Evolutionary conservation across 1,284 basidiomycete genomes (phyloP), one percentile per base, ranked within the genome.

Genomic region (Porodaedalea pini): DNA sequence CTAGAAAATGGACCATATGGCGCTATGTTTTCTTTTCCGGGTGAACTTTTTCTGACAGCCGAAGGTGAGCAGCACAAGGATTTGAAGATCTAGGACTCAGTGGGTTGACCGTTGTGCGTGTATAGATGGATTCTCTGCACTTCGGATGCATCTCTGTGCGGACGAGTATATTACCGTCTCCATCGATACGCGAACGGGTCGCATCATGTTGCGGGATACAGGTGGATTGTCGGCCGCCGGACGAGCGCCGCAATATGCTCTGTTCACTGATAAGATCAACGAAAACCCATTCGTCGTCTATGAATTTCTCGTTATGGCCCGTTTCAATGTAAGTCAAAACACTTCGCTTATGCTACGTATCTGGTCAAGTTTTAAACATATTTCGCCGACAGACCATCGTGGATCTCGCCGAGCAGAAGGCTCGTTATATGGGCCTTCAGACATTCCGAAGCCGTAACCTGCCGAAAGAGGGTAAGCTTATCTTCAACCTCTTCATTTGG

Each of bases 401-500:
- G 37, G 85, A 88, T 51, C 74, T 86, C 8, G 81, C 83, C 5
- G 86, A 90, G 67, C 86, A 89, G 68, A 90, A 89, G 66, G 86
- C 85, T 1, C 80, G 77, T 52, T 89, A 88, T 64, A 78, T 90
- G 19, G 88, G 88, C 27, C 68, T 93, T 27, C 84, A 84, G 64
- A 80, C 77, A 51, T 88, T 81, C 69, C 80, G 82, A 21, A 70
- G 75, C n/a, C 82, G 89, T 32, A 88, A 90, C 65, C 81, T 92
- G 64, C 68, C 75, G 2, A 71, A 65, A 48, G 78, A 85, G 63
- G 86, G 88, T 86, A 51, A 32, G 67, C 67, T 34, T 41, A 41
- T 56, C 48, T 29, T 37, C 17, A 19, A 25, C 8, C 23, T 7
- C 10, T 21, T 41, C 11, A 17, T 19, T 29, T 40, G 27, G 11